Conservation (phyloP, 164 flowering plant species). For the Echeveria elegans region DNA sequence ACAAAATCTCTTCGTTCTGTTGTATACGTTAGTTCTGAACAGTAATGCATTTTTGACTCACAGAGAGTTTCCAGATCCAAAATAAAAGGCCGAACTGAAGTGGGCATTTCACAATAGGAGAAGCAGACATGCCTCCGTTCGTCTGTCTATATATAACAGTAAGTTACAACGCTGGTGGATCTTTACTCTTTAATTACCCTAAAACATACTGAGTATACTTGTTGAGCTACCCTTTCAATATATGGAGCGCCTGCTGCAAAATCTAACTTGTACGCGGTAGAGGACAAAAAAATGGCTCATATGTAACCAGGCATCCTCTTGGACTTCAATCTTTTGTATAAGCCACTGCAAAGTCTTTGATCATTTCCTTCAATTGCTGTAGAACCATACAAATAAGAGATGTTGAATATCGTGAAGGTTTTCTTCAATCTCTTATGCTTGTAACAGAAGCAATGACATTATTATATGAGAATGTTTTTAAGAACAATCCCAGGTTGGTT, state of each 20-base stretch:
- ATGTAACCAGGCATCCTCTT: not conserved
- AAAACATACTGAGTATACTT: not conserved
- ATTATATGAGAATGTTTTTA: no score
- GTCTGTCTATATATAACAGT: not conserved
- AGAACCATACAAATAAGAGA: not conserved
- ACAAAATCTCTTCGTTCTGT: not conserved
- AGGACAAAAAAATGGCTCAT: conserved; percentile 1
- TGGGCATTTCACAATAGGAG: no score
- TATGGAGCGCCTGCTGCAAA: not conserved
- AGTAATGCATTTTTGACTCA: no score
- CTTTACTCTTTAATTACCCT: not conserved
- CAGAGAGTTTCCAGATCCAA: no score
- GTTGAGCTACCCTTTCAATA: not conserved
- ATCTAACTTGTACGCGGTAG: not conserved
- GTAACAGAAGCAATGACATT: not conserved
- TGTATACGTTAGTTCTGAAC: no score
- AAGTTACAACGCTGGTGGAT: not conserved
- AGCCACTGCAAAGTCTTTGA: conserved; percentile 7
- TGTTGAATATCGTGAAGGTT: not conserved
- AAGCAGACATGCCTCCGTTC: no score
- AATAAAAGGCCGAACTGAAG: no score
- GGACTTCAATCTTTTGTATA: not conserved
- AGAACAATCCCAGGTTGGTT: not conserved
- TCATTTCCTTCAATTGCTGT: conserved; percentile 1
- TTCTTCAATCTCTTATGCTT: no score